A percentile compares a stretch with the other conserved stretches of the same genome.
Evolutionary conservation across 352 stramenopile genomes (phyloP).

Genomic region (Paralagenidium karlingii): DNA sequence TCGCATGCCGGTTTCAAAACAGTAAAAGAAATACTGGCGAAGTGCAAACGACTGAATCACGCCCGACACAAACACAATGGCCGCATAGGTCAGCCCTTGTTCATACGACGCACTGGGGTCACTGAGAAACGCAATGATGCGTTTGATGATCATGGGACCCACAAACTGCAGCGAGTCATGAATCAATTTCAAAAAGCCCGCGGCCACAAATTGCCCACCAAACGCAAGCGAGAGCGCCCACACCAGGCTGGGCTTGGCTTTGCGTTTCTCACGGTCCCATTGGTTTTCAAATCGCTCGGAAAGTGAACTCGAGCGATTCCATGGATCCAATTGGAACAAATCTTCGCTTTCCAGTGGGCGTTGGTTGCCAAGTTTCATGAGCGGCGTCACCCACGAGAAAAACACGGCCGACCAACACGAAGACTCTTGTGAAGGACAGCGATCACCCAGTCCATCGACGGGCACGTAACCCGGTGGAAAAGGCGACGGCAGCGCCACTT

Average conservation of each 20-base stretch:
- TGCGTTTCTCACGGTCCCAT: conserved; percentile 15
- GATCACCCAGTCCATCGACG: too few relatives aligned
- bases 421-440: conserved; percentile 39
- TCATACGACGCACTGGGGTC: conserved; percentile 41
- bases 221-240: conserved; percentile 35
- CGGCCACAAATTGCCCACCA: conserved; percentile 26
- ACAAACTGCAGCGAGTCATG: conserved; percentile 81
- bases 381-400: conserved; percentile 81
- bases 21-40: conserved; percentile 80
- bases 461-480: too few relatives aligned
- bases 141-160: conserved; percentile 67
- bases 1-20: conserved; percentile 63
- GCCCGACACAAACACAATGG: conserved; percentile 54
- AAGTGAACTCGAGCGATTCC: conserved; percentile 48
- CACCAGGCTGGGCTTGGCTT: conserved; percentile 36
- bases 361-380: conserved; percentile 77
- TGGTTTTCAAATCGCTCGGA: conserved; percentile 23
- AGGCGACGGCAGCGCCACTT: too few relatives aligned
- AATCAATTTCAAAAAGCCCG: conserved; percentile 63
- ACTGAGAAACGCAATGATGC: conserved; percentile 72
- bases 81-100: conserved; percentile 45
- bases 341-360: conserved; percentile 68
- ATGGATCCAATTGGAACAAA: conserved; percentile 69
- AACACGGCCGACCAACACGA: conserved; percentile 40
- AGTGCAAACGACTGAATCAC: conserved; percentile 67